Evolutionary conservation across 768 basidiomycete species (phyloP), one percentile per base, ranked within the genome.

Genomic region (Obba rivulosa): DNA sequence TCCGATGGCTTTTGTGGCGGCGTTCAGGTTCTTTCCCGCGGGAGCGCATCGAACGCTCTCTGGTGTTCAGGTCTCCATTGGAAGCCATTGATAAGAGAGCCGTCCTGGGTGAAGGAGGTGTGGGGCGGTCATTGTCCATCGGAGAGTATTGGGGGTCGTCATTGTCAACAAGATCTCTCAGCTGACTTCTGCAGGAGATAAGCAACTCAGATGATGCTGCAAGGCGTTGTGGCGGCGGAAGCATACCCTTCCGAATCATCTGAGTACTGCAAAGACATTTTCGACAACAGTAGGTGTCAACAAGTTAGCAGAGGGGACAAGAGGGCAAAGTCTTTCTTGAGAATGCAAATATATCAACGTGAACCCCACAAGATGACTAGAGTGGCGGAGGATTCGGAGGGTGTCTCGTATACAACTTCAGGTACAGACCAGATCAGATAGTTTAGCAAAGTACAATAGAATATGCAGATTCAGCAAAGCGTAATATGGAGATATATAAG

Each of bases 1-100:
- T 31, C 13, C 28, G 49, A 18, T 51, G 48, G 22, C 55, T 34
- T 24, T 55, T 52, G 31, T 50, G 53, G 31, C 53, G 58, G 17
- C 54, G 55, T n/a, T 56, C 51, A 25, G 50, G 50, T 17, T 57
- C 54, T 22, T 43, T 40, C 8, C 49, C 42, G 31, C 39, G 46
- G 20, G 53, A 46, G n/a, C 51, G 45, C 28, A 53, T 45, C 2
- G 35, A 25, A 16, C 41, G 17, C 31, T 43, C 39, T 39, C 36
- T 22, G 21, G 37, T 31, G 11, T 31, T 38, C 3, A 49, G 48
- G 35, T 39, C n/a, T 17, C 50, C 4, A 14, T 53, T 41, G 8
- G 16, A 35, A 3, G 8, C 3, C 14, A 23, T 21, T 41, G 47
- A 43, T 38, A 46, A 34, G 14, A 51, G 31, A 5, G 38, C 43